These are phyloP conservation scores for Penicillium polonicum DNA, from an alignment of 2,329 filamentous ascomycete genomes.

Conservation along the genomic window DNA sequence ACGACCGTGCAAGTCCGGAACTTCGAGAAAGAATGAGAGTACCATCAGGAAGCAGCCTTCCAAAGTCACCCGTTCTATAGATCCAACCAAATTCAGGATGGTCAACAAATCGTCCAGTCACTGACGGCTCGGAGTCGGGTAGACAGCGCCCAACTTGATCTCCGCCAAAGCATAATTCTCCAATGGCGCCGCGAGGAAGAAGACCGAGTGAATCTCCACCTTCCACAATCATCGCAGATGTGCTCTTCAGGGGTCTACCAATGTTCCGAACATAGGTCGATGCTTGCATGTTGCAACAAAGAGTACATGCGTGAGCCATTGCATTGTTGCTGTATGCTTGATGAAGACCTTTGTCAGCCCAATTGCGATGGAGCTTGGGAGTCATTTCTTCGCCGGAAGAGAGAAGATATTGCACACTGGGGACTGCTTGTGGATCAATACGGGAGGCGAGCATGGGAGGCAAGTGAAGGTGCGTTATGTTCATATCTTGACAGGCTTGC, in stretches of 20 bases:
- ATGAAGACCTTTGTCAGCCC: conserved; percentile 67
- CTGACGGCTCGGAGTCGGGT: conserved; percentile 47
- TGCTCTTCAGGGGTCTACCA: conserved; percentile 72
- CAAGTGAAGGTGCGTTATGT: conserved; percentile 76
- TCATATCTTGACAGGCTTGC: conserved; percentile 59
- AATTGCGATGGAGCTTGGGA: conserved; percentile 65
- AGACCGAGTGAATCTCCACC: conserved; percentile 47
- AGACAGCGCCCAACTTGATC: conserved; percentile 61
- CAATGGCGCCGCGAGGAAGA: conserved; percentile 69
- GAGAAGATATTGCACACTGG: conserved; percentile 70
- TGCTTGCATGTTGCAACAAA: conserved; percentile 59
- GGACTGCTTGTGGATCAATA: conserved; percentile 67
- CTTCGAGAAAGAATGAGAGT: conserved; percentile 71
- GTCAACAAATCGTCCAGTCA: conserved; percentile 64
- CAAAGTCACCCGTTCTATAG: conserved; percentile 81
- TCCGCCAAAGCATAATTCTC: conserved; percentile 84
- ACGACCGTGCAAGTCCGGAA: conserved; percentile 76
- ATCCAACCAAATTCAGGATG: conserved; percentile 69
- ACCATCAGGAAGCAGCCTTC: conserved; percentile 73
- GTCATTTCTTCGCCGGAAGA: conserved; percentile 81
- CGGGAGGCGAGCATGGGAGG: conserved; percentile 81
- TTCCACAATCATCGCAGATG: conserved; percentile 66
- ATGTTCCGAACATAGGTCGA: conserved; percentile 69
- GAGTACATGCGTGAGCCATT: conserved; percentile 72
- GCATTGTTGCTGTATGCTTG: conserved; percentile 53